Base-by-base conservation (phyloP, 1,284 basidiomycete species). In the Irpex rosettiformis region DNA sequence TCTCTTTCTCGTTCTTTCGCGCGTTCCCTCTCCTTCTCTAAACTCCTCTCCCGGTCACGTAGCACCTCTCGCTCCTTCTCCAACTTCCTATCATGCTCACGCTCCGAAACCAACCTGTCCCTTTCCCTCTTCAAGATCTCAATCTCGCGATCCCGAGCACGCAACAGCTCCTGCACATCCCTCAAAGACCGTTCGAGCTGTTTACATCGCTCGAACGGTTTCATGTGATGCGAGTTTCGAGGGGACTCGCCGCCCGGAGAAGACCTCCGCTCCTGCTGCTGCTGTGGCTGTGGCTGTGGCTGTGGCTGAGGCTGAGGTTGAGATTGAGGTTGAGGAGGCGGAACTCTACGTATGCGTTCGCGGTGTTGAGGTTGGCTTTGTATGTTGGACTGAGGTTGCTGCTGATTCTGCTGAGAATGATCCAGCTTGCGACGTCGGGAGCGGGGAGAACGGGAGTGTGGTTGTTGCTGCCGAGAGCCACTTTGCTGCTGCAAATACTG, bases 141-240 rank as follows among this genome's bases (percentile, higher is more conserved):
- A 55, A 87, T 70, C 72, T 89, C 86, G 47, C 73, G 66, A 62
- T 75, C 73, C 54, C 70, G 70, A 25, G 62, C 52, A 29, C 67
- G 64, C 57, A 73, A 63, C 6, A 64, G 58, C 30, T 74, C 72
- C 58, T 71, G 69, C 58, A 72, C 65, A 54, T 73, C 71, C 33
- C 68, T 65, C 33, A 75, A 71, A 3, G 80, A 76, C 66, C 75
- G 79, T 65, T 89, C 87, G 54, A 89, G 74, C 65, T 77, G 69
- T 67, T 76, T 80, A 70, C 80, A 86, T 16, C 82, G 78, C 61
- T 88, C 86, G 55, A 85, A 78, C 40, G 85, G 73, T 56, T 79
- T 80, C 43, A 77, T 70, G 24, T 56, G 33, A n/a, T 11, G 64
- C 60, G 33, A 61, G 25, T 40, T 33, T 10, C 57, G 45, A 6